phyloP scores from a whole-genome alignment of 805 yeast species.

The Hanseniaspora taiwanica region DNA sequence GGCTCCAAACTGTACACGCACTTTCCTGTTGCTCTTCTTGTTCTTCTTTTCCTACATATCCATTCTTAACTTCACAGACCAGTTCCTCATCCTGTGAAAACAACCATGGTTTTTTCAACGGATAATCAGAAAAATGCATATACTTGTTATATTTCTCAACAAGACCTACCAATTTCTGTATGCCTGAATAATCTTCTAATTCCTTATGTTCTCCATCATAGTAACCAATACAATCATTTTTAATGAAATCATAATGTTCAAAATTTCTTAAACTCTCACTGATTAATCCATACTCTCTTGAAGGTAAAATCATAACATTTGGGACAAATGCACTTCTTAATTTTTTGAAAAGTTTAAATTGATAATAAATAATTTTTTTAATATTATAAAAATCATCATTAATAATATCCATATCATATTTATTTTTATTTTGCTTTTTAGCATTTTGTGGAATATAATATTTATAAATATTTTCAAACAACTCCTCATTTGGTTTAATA shows the following conservation, averaged over 20 bases:
- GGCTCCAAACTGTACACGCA: slow-evolving; percentile 18
- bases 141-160: slow-evolving; percentile 26
- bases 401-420: slow-evolving; percentile 21
- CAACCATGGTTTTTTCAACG: slow-evolving; percentile 56
- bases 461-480: slow-evolving; percentile 14
- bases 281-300: slow-evolving; percentile 19
- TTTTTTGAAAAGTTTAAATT: slow-evolving; percentile 18
- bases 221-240: slow-evolving; percentile 20
- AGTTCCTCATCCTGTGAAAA: slow-evolving; percentile 12
- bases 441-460: slow-evolving; percentile 13
- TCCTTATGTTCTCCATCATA: slow-evolving; percentile 7
- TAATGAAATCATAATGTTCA: slow-evolving; percentile 14
- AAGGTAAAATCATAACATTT: slow-evolving; percentile 20
- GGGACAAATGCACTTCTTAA: slow-evolving; percentile 14
- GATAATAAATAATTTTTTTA: slow-evolving; percentile 16
- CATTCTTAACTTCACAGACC: slow-evolving; percentile 11
- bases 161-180: slow-evolving; percentile 13
- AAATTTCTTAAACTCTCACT: slow-evolving; percentile 17
- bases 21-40: no score
- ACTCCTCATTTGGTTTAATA: slow-evolving; percentile 31
- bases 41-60: slow-evolving; percentile 7
- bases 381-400: slow-evolving; percentile 18
- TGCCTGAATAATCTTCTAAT: slow-evolving; percentile 10
- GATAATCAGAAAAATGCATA: slow-evolving; percentile 54
- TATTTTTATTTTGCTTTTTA: slow-evolving; percentile 9